phyloP scores from a whole-genome alignment of 1,139 yeast species.

The Saccharomyces hybrid region DNA sequence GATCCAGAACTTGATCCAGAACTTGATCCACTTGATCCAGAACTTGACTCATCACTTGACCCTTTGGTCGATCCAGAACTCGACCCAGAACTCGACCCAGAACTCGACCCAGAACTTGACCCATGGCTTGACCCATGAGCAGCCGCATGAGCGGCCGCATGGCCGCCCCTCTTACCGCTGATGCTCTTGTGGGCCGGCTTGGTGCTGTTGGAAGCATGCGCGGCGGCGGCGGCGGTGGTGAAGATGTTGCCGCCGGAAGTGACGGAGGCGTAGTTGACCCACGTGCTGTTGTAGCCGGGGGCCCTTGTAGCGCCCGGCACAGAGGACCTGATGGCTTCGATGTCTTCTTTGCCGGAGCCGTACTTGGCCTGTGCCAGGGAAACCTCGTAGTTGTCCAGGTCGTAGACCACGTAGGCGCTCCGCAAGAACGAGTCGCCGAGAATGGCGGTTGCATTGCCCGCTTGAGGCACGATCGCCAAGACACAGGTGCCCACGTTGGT shows the following conservation, averaged over 20 bases:
- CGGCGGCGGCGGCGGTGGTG: neutral
- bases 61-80: too few species aligned
- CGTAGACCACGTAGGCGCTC: conserved; percentile 70
- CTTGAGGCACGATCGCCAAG: conserved; percentile 30
- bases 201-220: neutral
- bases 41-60: too few species aligned
- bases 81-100: too few species aligned
- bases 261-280: neutral
- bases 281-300: conserved; percentile 4
- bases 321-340: conserved; percentile 1
- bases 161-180: neutral
- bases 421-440: conserved; percentile 73
- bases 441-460: conserved; percentile 31
- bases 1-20: too few species aligned
- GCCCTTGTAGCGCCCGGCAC: conserved; percentile 7
- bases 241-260: neutral
- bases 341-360: neutral
- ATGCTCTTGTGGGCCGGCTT: neutral
- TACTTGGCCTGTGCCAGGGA: conserved; percentile 57
- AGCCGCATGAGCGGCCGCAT: neutral
- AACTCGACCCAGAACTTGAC: too few species aligned
- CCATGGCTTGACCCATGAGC: too few species aligned
- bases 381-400: conserved; percentile 56
- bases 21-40: too few species aligned
- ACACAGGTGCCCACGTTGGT: conserved; percentile 27